phyloP scores from a whole-genome alignment of 345 rosid genomes.

The Streptanthus diversifolius region DNA sequence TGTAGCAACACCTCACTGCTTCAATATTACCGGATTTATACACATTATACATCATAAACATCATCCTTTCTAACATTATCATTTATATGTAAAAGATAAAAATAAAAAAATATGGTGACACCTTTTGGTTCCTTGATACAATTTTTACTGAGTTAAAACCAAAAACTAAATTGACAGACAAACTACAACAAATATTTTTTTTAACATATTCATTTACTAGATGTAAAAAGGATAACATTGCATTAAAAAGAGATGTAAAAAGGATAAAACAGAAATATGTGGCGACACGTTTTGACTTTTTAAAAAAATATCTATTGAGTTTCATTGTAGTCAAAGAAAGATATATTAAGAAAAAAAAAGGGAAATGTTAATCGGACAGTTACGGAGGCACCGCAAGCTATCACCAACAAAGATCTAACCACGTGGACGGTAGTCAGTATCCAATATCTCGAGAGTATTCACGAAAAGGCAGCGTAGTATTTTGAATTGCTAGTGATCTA shows the following conservation, averaged over 20 bases:
- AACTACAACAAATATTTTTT: neutral
- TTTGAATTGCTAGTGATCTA: conserved; percentile 15
- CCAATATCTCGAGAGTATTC: conserved; percentile 6
- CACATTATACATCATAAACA: neutral
- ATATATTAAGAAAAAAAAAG: neutral
- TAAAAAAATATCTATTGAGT: neutral
- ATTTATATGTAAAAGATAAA: neutral
- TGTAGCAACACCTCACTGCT: conserved; percentile 22
- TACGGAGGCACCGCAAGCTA: neutral
- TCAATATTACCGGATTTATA: neutral
- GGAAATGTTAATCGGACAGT: conserved; percentile 13
- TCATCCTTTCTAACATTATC: neutral
- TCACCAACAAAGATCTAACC: neutral
- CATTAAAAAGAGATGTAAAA: no score
- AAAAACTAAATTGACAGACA: neutral
- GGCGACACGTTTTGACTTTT: conserved; percentile 27
- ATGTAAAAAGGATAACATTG: no score
- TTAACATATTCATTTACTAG: neutral
- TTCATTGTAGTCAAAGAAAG: neutral
- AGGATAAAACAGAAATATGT: conserved; percentile 10
- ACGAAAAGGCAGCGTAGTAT: conserved; percentile 20
- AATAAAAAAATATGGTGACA: neutral
- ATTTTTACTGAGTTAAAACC: neutral
- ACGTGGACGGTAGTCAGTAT: conserved; percentile 21
- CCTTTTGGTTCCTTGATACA: neutral